Evolutionary conservation across 2,329 filamentous ascomycete genomes (phyloP), one percentile per base, ranked within the genome.

Genomic region (Penicillium sp.): DNA sequence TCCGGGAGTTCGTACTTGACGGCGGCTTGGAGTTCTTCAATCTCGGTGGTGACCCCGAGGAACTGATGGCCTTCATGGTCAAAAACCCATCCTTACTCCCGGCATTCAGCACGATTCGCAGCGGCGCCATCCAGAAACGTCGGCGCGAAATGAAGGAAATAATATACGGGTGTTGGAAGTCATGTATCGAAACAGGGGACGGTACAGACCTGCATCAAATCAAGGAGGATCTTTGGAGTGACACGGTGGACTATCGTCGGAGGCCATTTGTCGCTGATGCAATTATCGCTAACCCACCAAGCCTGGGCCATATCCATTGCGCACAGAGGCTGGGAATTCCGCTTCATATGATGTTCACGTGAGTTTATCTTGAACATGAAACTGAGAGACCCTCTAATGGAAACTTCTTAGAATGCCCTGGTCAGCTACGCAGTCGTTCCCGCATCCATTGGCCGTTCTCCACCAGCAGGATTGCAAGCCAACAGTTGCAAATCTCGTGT

Each of bases 21-120:
- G 86, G 86, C 67, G 87, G 81, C 0, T 79, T 92, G 25, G 89
- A 91, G 64, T 92, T 91, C 69, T 91, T 88, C 71, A 83, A 77
- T 58, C 88, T 91, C 47, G 87, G 88, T 18, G 88, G 88, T 4
- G 87, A 91, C 67, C 88, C 88, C 1, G 82, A 84, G 2, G 83
- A 89, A 64, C 77, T 91, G 42, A 91, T 91, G 88, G 89, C 90
- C 1, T 94, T 92, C 65, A 94, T 94, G 90, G 90, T 94, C 46
- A 92, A 92, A 72, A 89, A 94, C 62, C 90, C 90, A 0, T 89
- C 90, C 0, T 78, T 96, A 23, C 90, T 95, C 84, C 91, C 91
- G 2, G 88, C 88, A 0, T 83, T 93, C 47, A 86, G 91, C 46
- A 86, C 88, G 0, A 74, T 95, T 50, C 86, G 85, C 57, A 89